Conservation (phyloP, 2,329 filamentous ascomycete genomes). For the Penicillium sp. region DNA sequence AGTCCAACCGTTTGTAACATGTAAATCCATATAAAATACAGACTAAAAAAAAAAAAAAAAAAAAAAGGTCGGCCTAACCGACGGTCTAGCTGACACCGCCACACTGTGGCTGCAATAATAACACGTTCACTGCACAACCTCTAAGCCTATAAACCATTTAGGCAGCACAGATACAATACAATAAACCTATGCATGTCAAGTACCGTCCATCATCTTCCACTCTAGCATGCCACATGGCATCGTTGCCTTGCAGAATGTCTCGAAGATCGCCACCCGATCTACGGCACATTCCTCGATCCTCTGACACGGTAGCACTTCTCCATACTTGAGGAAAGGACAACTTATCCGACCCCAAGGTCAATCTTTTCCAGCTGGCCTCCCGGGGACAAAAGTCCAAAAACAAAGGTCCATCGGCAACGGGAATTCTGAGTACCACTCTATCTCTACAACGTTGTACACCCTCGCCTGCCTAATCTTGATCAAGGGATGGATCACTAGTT, state of each 20-base stretch:
- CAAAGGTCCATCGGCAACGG: not conserved
- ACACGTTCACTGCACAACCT: not conserved
- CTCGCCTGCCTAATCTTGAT: not conserved
- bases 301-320: constrained; percentile 25
- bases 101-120: constrained; percentile 4
- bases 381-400: not conserved
- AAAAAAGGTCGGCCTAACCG: not conserved
- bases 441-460: not conserved
- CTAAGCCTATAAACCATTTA: not conserved
- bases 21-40: not conserved
- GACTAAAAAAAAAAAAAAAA: not conserved
- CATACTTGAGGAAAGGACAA: constrained; percentile 15
- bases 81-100: not conserved
- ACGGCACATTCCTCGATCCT: constrained; percentile 17
- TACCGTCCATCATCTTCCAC: constrained; percentile 12
- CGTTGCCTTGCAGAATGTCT: constrained; percentile 27
- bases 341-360: not conserved
- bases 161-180: not conserved
- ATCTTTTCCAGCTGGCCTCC: not conserved
- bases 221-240: constrained; percentile 23
- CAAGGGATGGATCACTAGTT: constrained; percentile 14
- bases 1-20: not conserved
- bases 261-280: constrained; percentile 15
- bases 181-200: constrained; percentile 4
- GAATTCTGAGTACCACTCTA: constrained; percentile 10